Evolutionary conservation across 805 yeast species (phyloP), one percentile per base, ranked within the genome.

Genomic region (Candida insectalens): DNA sequence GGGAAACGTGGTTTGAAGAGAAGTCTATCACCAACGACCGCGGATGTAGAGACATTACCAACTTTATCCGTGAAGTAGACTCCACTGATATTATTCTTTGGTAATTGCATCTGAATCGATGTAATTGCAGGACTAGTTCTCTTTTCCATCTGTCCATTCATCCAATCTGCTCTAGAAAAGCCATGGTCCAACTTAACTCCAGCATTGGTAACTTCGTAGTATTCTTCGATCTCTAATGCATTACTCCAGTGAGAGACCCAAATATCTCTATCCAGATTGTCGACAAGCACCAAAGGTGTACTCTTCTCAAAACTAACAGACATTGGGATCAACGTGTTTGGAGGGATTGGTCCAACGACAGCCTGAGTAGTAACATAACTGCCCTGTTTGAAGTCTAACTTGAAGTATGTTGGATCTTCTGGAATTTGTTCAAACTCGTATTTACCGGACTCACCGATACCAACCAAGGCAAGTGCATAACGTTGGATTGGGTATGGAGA

Each of bases 161-260:
- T 70, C 73, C 77, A 85, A 32, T 84, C 84, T 4, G 76, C 69
- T 53, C 98, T 74, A 17, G 89, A 76, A 55, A 85, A 92, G 1
- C 92, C 92, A 5, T 63, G 47, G 33, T 63, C 59, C 45, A 92
- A 65, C 40, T 63, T 61, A 3, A 94, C 94, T 20, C 81, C 96
- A 28, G 62, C 65, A 51, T 92, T 87, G 33, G 76, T 66, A 23
- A 87, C 46, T 59, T 85, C 89, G 53, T 85, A 88, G 50, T 78
- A 76, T 53, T 92, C 97, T 51, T 87, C 95, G 41, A 85, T 65
- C 53, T 84, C 71, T 38, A 81, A 50, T 34, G 83, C 57, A 46
- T 74, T 52, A 43, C 85, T 72, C 83, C 85, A 69, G 42, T 87
- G 95, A 3, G 96, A 89, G 33, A 88, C 63, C 96, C 97, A 89